Evolutionary conservation across 345 rosid species (phyloP), one percentile per base, ranked within the genome.

Genomic region (Arabidopsis thaliana): DNA sequence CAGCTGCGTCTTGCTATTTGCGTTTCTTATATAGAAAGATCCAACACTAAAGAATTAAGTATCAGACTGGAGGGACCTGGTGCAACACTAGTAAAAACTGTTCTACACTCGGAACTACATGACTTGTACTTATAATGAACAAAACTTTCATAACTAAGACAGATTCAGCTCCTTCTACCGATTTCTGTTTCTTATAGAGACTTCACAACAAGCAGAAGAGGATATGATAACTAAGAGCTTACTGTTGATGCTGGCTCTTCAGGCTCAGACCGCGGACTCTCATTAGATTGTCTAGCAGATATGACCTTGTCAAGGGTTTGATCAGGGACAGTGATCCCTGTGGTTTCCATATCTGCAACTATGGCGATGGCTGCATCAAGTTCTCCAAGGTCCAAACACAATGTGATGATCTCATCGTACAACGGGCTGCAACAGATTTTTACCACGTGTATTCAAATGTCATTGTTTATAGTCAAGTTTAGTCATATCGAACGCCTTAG

Each of bases 281-380:
- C 91, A 28, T 66, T 53, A 2, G 73, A 78, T 73, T 87, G 96
- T 75, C 84, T 87, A 63, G 88, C 96, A 67, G 89, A 82, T 63
- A 94, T 94, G 52, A 91, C 93, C 75, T 73, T 71, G 83, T 90
- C 96, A 10, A 94, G 77, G 51, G 89, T 94, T 75, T 88, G 80
- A 48, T 85, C 91, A 3, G 91, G 89, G 5, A 88, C 93, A 0
- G 82, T 32, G 40, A 91, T 85, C 73, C 97, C 96, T 11, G 89
- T 55, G 1, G 88, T 83, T 83, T 91, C 97, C 88, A 91, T 76
- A 68, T 91, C 97, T 3, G 97, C 97, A 25, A 91, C 96, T 64
- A 94, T 90, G 6, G 95, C 97, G 56, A 94, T 69, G 36, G 96
- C 96, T 5, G 97, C 97, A 52, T 94, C 97, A 67, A 90, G 85